These are phyloP conservation scores for Saccharomycopsis microspora DNA, from an alignment of 805 yeast genomes.

Conservation along the genomic window DNA sequence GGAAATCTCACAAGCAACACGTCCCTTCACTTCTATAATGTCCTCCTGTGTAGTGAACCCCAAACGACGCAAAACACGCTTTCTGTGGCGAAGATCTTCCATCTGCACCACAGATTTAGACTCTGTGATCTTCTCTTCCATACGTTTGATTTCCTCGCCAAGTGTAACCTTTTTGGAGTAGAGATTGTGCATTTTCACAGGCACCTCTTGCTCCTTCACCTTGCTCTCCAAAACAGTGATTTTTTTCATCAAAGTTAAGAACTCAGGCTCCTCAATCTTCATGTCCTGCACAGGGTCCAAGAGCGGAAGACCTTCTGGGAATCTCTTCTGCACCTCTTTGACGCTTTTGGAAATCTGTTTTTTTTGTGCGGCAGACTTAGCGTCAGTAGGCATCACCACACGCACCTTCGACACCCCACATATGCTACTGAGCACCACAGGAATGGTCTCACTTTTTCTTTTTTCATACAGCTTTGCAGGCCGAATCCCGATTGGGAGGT, in stretches of 20 bases:
- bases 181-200: slow-evolving; percentile 54
- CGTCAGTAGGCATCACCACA: slow-evolving; percentile 65
- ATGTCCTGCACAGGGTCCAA: slow-evolving; percentile 86
- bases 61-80: slow-evolving; percentile 82
- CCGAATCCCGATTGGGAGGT: slow-evolving; percentile 78
- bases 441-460: slow-evolving; percentile 65
- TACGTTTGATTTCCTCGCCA: slow-evolving; percentile 42
- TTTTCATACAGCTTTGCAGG: slow-evolving; percentile 70
- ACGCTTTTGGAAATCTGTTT: slow-evolving; percentile 58
- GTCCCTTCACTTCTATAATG: slow-evolving; percentile 89
- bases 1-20: slow-evolving; percentile 94
- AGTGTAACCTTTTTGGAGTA: slow-evolving; percentile 57
- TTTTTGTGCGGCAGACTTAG: slow-evolving; percentile 51
- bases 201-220: slow-evolving; percentile 42
- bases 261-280: slow-evolving; percentile 65
- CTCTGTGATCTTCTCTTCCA: slow-evolving; percentile 58
- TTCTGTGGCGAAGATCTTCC: slow-evolving; percentile 88
- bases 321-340: slow-evolving; percentile 68
- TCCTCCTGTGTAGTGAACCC: slow-evolving; percentile 84
- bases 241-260: slow-evolving; percentile 59
- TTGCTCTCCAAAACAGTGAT: slow-evolving; percentile 75
- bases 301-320: slow-evolving; percentile 74
- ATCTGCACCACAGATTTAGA: slow-evolving; percentile 89
- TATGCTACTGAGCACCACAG: slow-evolving; percentile 74
- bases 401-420: slow-evolving; percentile 69